Conservation (phyloP, 495 filamentous ascomycete species). For the Tuber magnatum region DNA sequence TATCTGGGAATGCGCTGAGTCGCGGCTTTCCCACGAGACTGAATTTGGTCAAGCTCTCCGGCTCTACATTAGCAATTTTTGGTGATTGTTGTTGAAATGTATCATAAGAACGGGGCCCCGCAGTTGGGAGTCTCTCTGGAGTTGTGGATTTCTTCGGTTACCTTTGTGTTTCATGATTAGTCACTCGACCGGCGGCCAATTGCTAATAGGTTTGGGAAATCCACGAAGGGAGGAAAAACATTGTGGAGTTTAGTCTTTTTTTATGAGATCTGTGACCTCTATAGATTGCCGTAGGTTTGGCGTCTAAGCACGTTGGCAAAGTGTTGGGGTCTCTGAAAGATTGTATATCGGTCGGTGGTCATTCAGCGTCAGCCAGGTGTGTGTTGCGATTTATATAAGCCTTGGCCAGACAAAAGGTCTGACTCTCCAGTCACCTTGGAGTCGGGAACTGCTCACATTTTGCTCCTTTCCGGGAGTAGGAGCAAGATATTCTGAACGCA, state of each 20-base stretch:
- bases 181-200: not conserved
- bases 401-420: not conserved
- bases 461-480: not conserved
- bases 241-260: not conserved
- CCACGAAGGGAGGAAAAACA: not conserved
- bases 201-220: not conserved
- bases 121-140: not conserved
- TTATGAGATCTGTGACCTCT: not conserved
- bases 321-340: not conserved
- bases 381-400: not conserved
- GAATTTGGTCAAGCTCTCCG: not conserved
- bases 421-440: not conserved
- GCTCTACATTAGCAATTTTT: not conserved
- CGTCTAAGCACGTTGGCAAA: not conserved
- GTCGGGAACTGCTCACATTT: not conserved
- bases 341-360: too few relatives aligned
- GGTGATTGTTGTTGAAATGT: not conserved
- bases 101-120: not conserved
- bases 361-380: not conserved
- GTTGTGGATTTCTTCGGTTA: not conserved
- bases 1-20: not conserved
- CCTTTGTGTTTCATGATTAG: not conserved
- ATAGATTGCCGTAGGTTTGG: not conserved
- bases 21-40: not conserved
- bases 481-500: too few relatives aligned